Evolutionary conservation across 345 rosid genomes (phyloP).

Genomic region (Rhodamnia rubescens): DNA sequence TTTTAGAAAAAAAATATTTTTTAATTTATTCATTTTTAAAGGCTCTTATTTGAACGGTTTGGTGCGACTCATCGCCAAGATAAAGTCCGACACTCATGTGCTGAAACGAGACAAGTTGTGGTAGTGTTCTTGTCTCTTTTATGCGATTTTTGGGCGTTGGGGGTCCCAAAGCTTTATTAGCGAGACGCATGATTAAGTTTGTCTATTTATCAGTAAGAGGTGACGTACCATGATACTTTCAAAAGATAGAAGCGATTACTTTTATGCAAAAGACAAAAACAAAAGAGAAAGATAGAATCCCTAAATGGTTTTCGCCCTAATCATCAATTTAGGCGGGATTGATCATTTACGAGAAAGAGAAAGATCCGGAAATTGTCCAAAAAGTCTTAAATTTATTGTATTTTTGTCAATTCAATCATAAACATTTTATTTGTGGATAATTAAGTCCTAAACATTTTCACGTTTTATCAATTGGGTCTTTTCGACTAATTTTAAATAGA

Average conservation of each 20-base stretch:
- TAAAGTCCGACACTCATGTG: too few relatives aligned
- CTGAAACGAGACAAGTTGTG: neutral
- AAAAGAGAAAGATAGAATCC: neutral
- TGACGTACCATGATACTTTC: neutral
- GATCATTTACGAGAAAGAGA: neutral
- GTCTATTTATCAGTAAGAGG: too few relatives aligned
- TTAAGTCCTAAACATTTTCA: too few relatives aligned
- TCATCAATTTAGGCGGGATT: neutral
- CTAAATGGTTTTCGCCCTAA: neutral
- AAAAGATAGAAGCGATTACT: neutral
- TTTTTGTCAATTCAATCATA: too few relatives aligned
- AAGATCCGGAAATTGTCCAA: too few relatives aligned
- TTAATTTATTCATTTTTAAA: neutral
- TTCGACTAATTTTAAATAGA: too few relatives aligned
- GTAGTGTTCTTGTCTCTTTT: neutral
- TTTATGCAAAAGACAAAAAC: neutral
- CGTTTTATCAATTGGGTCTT: too few relatives aligned
- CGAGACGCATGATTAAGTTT: rapidly evolving
- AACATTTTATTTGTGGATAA: too few relatives aligned
- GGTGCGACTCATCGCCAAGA: too few relatives aligned
- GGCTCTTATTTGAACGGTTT: neutral
- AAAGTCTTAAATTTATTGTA: too few relatives aligned
- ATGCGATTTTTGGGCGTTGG: neutral
- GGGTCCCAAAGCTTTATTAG: neutral
- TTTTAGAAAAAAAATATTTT: neutral